phyloP scores from a whole-genome alignment of 2,329 filamentous ascomycete species.

The Clonostachys chloroleuca region DNA sequence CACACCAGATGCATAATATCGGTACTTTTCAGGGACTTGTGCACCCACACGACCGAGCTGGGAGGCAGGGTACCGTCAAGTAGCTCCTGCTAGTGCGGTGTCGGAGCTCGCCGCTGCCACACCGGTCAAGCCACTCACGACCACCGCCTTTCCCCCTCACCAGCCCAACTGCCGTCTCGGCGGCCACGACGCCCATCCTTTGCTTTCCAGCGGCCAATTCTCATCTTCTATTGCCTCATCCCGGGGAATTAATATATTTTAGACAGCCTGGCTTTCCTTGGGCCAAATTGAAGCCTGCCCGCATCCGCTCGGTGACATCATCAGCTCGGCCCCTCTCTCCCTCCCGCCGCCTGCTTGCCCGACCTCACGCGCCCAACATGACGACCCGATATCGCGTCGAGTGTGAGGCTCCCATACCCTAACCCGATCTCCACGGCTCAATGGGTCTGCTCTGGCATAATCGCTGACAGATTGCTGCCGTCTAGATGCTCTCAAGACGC shows the following conservation, averaged over 20 bases:
- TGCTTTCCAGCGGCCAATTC: too few species aligned
- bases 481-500: conserved; percentile 67
- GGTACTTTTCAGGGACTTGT: too few species aligned
- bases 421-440: neutral
- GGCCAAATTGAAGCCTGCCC: too few species aligned
- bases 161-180: neutral
- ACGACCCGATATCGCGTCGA: conserved; percentile 67
- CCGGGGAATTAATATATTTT: too few species aligned
- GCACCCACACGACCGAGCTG: rapidly evolving
- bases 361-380: conserved; percentile 28
- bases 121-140: neutral
- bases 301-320: too few species aligned
- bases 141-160: neutral
- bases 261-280: too few species aligned
- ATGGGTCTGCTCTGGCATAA: too few species aligned
- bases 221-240: too few species aligned
- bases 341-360: too few species aligned
- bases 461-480: conserved; percentile 9
- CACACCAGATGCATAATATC: too few species aligned
- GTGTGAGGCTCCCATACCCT: conserved; percentile 46
- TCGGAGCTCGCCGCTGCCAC: neutral
- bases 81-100: neutral
- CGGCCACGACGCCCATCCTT: neutral
- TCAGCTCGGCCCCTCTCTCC: too few species aligned
- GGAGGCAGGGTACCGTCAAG: too few species aligned